phyloP scores from a whole-genome alignment of 1,139 yeast species.

The Yamadazyma conglobata region DNA sequence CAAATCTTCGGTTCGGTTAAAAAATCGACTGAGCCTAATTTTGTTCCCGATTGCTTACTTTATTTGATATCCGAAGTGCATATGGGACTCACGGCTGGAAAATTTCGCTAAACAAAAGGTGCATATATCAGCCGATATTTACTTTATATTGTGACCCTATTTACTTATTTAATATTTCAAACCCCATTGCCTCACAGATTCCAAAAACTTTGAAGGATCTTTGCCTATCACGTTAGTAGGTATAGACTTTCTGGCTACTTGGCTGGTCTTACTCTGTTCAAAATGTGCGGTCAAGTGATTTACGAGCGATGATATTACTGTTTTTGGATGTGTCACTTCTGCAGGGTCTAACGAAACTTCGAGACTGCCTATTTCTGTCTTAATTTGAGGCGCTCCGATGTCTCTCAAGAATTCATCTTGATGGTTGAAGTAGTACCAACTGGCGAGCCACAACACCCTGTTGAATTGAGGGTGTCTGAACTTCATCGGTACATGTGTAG shows the following conservation, averaged over 20 bases:
- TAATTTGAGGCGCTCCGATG: constrained; percentile 13
- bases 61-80: no score
- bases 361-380: constrained; percentile 8
- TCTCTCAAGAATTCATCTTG: constrained; percentile 21
- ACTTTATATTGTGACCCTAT: no score
- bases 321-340: constrained; percentile 8
- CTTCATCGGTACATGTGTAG: constrained; percentile 69
- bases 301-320: constrained; percentile 5
- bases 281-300: constrained; percentile 23
- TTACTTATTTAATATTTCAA: not conserved
- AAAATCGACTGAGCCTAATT: no score
- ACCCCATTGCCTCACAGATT: constrained; percentile 19
- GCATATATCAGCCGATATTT: no score
- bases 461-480: constrained; percentile 79
- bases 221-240: constrained; percentile 26
- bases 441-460: constrained; percentile 65
- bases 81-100: no score
- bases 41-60: no score
- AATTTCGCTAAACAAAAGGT: no score
- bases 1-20: no score
- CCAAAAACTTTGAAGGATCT: constrained; percentile 19
- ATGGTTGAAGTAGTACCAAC: constrained; percentile 39
- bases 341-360: constrained; percentile 11
- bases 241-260: constrained; percentile 26
- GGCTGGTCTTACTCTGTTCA: constrained; percentile 25